phyloP scores from a whole-genome alignment of 2,329 filamentous ascomycete species.

The Xylariaceae sp. region DNA sequence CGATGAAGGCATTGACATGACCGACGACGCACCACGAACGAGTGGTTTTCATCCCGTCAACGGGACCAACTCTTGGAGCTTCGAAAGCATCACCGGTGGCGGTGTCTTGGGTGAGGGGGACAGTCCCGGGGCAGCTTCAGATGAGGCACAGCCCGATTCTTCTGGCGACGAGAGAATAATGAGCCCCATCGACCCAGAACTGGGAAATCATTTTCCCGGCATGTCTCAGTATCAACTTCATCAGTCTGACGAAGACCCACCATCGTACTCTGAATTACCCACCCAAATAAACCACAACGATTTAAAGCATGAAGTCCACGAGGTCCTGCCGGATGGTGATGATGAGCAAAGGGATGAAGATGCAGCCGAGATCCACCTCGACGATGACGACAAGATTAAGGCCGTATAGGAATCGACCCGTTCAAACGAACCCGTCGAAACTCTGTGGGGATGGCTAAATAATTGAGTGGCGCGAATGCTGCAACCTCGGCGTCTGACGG shows the following conservation, averaged over 20 bases:
- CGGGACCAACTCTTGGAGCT: constrained; percentile 39
- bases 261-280: constrained; percentile 15
- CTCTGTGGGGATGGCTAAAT: too few relatives aligned
- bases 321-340: constrained; percentile 32
- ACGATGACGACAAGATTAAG: constrained; percentile 34
- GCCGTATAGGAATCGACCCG: constrained; percentile 8
- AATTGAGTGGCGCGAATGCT: too few relatives aligned
- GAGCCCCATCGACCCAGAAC: constrained; percentile 22
- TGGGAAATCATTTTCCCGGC: constrained; percentile 21
- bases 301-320: constrained; percentile 30
- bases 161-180: constrained; percentile 29
- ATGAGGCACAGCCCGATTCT: constrained; percentile 34
- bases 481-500: too few relatives aligned
- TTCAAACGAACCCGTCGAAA: too few relatives aligned
- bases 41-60: constrained; percentile 22
- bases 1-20: constrained; percentile 43
- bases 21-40: constrained; percentile 27
- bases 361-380: constrained; percentile 47
- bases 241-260: constrained; percentile 14
- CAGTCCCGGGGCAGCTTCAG: constrained; percentile 29
- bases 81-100: constrained; percentile 33
- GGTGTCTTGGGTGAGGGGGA: constrained; percentile 26
- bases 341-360: constrained; percentile 38
- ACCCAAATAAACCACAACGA: constrained; percentile 23
- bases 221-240: constrained; percentile 25